A percentile compares a stretch with the other conserved stretches of the same genome.
Conservation (phyloP, 768 basidiomycete species). For the Collybia nuda region DNA sequence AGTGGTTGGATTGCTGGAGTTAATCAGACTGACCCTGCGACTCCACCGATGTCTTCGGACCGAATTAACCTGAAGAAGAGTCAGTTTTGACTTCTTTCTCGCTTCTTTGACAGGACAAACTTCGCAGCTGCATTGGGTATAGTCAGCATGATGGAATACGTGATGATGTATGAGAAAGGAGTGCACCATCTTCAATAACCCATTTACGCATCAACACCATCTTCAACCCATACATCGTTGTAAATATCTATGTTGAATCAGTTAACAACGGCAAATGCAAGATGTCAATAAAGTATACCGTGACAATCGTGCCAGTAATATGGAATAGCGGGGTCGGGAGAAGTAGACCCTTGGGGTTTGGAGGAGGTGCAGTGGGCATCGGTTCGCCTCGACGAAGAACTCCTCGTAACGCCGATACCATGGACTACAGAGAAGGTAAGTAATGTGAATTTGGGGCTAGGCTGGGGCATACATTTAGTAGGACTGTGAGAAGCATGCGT, state of each 20-base stretch:
- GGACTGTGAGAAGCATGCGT: slow-evolving; percentile 45
- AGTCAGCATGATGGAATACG: not conserved
- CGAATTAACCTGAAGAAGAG: slow-evolving; percentile 33
- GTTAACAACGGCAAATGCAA: not conserved
- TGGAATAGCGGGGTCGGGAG: slow-evolving; percentile 60
- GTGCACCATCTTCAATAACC: slow-evolving; percentile 42
- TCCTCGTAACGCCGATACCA: slow-evolving; percentile 30
- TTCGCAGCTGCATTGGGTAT: slow-evolving; percentile 23
- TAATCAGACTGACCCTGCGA: slow-evolving; percentile 39
- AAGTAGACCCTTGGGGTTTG: slow-evolving; percentile 40
- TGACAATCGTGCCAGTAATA: slow-evolving; percentile 40
- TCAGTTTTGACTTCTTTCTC: not conserved
- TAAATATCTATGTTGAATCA: slow-evolving; percentile 30
- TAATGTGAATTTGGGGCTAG: not conserved
- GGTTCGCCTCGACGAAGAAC: slow-evolving; percentile 37
- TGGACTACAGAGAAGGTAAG: slow-evolving; percentile 20
- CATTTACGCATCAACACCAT: slow-evolving; percentile 52
- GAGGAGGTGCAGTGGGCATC: slow-evolving; percentile 26
- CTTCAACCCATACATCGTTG: slow-evolving; percentile 42
- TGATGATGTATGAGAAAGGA: slow-evolving; percentile 1
- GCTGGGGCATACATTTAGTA: slow-evolving; percentile 32
- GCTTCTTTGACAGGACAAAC: slow-evolving; percentile 14
- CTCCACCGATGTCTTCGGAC: slow-evolving; percentile 39
- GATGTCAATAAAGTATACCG: slow-evolving; percentile 7
- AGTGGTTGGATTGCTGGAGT: not conserved